Evolutionary conservation across 306 rosid species (phyloP).

Genomic region (Leucaena leucocephala): DNA sequence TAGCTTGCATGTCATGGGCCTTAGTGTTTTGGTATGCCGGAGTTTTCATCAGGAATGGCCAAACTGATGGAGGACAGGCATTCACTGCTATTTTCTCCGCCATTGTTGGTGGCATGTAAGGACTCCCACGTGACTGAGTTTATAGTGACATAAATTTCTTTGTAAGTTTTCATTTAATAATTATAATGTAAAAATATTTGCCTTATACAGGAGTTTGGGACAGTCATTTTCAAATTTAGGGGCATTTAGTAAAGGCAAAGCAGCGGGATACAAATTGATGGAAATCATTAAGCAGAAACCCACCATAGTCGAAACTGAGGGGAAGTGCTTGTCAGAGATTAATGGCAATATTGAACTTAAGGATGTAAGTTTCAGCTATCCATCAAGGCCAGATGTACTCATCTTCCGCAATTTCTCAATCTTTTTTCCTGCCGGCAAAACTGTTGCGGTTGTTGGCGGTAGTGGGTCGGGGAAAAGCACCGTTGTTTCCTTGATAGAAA

Average conservation of each 20-base stretch:
- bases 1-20: slow-evolving; percentile 99
- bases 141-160: background rate
- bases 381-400: slow-evolving; percentile 89
- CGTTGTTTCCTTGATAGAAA: slow-evolving; percentile 66
- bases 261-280: slow-evolving; percentile 96
- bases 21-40: slow-evolving; percentile 99
- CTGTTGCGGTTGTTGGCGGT: slow-evolving; percentile 95
- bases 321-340: slow-evolving; percentile 75
- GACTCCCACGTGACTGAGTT: slow-evolving; percentile 21
- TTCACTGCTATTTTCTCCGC: slow-evolving; percentile 99
- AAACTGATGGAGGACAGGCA: slow-evolving; percentile 96
- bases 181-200: slow-evolving; percentile 15
- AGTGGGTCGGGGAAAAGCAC: slow-evolving; percentile 72
- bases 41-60: slow-evolving; percentile 93
- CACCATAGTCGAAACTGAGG: slow-evolving; percentile 73
- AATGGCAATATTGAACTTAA: slow-evolving; percentile 89
- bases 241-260: slow-evolving; percentile 95
- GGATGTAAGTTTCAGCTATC: slow-evolving; percentile 90
- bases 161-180: background rate
- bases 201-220: slow-evolving; percentile 83
- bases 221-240: slow-evolving; percentile 98
- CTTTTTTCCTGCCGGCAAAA: slow-evolving; percentile 95
- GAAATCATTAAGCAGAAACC: slow-evolving; percentile 93
- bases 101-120: slow-evolving; percentile 99
- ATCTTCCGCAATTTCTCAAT: slow-evolving; percentile 87